Base-by-base conservation (phyloP, 2,329 filamentous ascomycete genomes). In the Xylaria sp. region DNA sequence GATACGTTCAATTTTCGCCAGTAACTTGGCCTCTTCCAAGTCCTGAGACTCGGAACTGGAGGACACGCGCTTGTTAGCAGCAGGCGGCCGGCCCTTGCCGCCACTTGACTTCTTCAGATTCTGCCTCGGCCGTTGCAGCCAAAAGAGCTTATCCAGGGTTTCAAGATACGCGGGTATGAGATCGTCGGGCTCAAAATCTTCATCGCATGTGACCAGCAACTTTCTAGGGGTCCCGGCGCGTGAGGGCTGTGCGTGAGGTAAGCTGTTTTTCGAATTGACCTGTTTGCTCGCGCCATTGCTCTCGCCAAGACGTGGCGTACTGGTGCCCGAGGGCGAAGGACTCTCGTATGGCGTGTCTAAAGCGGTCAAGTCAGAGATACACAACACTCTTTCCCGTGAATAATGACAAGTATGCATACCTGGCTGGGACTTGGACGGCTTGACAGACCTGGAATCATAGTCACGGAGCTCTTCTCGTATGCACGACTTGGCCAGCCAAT, bases 401-500 rank as follows among this genome's bases (percentile, higher is more conserved):
- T 30, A 13, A 49, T 34, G 19, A 10, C 2, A n/a, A 51, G 42
- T 23, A 35, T 6, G 54, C 66, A 46, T 71, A 73, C 72, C 71
- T 60, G 65, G 59, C 62, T 73, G 71, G 4, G 71, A 69, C 59
- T 77, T 82, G 1, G 68, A 51, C 1, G 71, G 67, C 37, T 74
- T 60, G 2, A 48, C 79, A 11, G 69, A 67, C 55, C 72, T 76
- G 59, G 78, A 80, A 18, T 89, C 85, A 71, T 94, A 95, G 52
- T 85, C 80, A 4, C 89, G 89, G 42, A 93, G 79, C 67, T 92
- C 87, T 0, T 86, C 82, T 63, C 80, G 76, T 11, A 81, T 76
- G 67, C 88, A 90, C 70, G 94, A 84, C 65, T 90, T 79, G n/a
- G 91, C 90, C 57, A 97, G 81, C 91, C 92, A 96, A 67, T 97